Evolutionary conservation across 345 rosid species (phyloP).

Genomic region (Dovyalis caffra): DNA sequence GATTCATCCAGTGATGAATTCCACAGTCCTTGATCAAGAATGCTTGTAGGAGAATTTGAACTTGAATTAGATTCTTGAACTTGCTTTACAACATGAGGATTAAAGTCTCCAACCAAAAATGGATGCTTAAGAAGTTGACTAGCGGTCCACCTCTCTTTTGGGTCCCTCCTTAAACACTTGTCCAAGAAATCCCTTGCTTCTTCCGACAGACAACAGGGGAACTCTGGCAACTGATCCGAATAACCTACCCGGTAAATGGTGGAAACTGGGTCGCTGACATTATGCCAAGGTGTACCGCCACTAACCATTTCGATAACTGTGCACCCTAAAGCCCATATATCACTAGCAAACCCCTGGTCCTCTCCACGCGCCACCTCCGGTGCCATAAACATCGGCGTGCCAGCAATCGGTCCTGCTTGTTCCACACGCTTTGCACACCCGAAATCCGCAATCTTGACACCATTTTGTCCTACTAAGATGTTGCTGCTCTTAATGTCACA

Average conservation of each 20-base stretch:
- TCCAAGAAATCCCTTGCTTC: conserved; percentile 42
- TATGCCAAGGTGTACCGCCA: conserved; percentile 41
- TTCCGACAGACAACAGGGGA: conserved; percentile 28
- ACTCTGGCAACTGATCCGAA: conserved; percentile 34
- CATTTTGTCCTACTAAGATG: conserved; percentile 45
- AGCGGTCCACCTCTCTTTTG: conserved; percentile 43
- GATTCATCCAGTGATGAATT: conserved; percentile 48
- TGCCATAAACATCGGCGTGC: conserved; percentile 78
- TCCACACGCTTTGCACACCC: conserved; percentile 61
- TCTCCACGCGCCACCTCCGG: conserved; percentile 89
- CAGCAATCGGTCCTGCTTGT: conserved; percentile 34
- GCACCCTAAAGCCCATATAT: conserved; percentile 79
- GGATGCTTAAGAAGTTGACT: conserved; percentile 39
- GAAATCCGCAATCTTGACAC: conserved; percentile 66
- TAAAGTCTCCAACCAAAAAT: conserved; percentile 26
- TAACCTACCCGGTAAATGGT: conserved; percentile 35
- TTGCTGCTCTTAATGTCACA: conserved; percentile 76
- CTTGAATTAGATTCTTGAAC: conserved; percentile 29
- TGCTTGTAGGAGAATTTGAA: conserved; percentile 69
- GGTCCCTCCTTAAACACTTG: conserved; percentile 42
- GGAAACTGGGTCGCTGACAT: conserved; percentile 26
- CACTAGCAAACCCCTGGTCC: conserved; percentile 58
- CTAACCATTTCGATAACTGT: conserved; percentile 77
- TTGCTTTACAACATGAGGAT: conserved; percentile 13
- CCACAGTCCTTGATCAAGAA: conserved; percentile 70